Evolutionary conservation across 148 eudicot genomes (phyloP).

Genomic region (Pharnaceum exiguum): DNA sequence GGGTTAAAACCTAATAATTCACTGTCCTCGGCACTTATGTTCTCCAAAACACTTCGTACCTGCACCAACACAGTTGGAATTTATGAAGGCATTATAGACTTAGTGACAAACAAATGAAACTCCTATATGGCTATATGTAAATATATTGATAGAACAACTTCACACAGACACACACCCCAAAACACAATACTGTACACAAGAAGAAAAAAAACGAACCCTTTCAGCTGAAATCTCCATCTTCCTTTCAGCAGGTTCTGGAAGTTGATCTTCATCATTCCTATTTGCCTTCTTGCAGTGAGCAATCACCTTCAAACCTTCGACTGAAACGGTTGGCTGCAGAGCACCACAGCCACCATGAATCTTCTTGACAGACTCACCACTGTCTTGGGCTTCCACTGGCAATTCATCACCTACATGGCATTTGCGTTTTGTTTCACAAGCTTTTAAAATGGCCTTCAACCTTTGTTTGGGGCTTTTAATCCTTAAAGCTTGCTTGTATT

Average conservation of each 20-base stretch:
- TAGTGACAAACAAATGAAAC: too few relatives aligned
- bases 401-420: conserved; percentile 97
- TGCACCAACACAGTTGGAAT: conserved; percentile 12
- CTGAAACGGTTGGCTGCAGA: conserved; percentile 63
- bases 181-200: too few relatives aligned
- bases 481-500: conserved; percentile 85
- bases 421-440: conserved; percentile 84
- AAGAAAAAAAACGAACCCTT: conserved; percentile 30
- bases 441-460: conserved; percentile 77
- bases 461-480: conserved; percentile 83
- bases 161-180: too few relatives aligned
- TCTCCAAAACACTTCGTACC: conserved; percentile 65
- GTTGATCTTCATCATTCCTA: conserved; percentile 73
- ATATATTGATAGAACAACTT: too few relatives aligned
- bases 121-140: too few relatives aligned
- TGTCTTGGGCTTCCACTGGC: conserved; percentile 57
- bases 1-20: conserved; percentile 57
- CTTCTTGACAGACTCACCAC: conserved; percentile 56
- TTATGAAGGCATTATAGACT: background rate
- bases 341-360: conserved; percentile 76
- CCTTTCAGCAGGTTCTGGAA: conserved; percentile 77
- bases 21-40: conserved; percentile 72
- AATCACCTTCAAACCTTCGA: conserved; percentile 71
- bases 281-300: conserved; percentile 61
- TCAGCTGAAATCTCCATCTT: conserved; percentile 61